Evolutionary conservation across 2,329 filamentous ascomycete species (phyloP).

Genomic region (Atkinsonella hypoxylon): DNA sequence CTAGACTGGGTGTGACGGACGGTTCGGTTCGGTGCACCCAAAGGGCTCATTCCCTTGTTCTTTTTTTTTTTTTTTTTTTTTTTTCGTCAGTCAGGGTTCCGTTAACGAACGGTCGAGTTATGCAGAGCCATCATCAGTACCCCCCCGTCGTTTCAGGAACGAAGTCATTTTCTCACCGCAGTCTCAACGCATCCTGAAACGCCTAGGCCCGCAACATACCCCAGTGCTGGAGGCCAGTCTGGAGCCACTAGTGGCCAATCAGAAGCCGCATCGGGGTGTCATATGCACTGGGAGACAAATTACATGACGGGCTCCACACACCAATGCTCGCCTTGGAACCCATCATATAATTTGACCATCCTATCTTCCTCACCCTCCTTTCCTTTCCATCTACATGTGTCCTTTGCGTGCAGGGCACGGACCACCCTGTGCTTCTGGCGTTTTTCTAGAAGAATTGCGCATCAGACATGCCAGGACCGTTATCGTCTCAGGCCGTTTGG

Average conservation of each 20-base stretch:
- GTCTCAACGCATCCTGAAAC: slow-evolving; percentile 18
- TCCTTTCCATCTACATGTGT: not conserved
- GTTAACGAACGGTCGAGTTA: slow-evolving; percentile 3
- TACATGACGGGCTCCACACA: no score
- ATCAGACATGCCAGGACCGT: not conserved
- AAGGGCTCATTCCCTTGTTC: no score
- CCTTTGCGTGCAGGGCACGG: slow-evolving; percentile 1
- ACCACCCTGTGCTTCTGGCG: slow-evolving; percentile 15
- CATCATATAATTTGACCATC: no score
- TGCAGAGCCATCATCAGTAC: not conserved
- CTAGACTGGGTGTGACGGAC: not conserved
- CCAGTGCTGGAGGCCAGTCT: slow-evolving; percentile 6
- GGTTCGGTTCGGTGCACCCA: no score
- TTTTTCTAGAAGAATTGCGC: slow-evolving; percentile 17
- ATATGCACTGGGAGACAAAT: not conserved
- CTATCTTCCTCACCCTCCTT: no score
- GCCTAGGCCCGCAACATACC: slow-evolving; percentile 6
- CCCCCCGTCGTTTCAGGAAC: slow-evolving; percentile 17
- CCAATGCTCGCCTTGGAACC: no score
- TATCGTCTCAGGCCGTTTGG: not conserved
- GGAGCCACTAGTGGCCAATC: slow-evolving; percentile 10
- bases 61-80: not conserved
- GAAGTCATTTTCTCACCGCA: slow-evolving; percentile 16
- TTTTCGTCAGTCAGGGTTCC: not conserved
- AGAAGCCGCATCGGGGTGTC: slow-evolving; percentile 7